phyloP scores from a whole-genome alignment of 345 rosid species.

The Eucalyptus coolabah region DNA sequence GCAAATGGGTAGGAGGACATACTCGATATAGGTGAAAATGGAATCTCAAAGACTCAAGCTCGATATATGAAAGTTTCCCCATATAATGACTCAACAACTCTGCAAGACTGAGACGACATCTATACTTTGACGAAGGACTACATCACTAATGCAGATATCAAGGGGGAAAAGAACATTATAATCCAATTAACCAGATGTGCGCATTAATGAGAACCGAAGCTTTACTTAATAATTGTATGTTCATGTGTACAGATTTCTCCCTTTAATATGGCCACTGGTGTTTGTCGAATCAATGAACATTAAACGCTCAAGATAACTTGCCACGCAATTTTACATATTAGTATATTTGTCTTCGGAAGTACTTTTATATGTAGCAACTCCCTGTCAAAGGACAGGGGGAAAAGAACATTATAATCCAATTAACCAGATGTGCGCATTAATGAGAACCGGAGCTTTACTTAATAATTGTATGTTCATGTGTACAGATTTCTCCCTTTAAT shows the following conservation, averaged over 20 bases:
- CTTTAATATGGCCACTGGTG: not conserved
- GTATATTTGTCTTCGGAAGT: not conserved
- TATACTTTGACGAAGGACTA: not conserved
- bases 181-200: not conserved
- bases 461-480: not conserved
- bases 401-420: not conserved
- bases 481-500: not conserved
- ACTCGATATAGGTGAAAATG: not conserved
- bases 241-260: not conserved
- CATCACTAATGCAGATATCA: not conserved
- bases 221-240: not conserved
- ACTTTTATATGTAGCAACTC: not conserved
- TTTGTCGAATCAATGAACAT: not conserved
- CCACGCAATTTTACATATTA: not conserved
- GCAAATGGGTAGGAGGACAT: not conserved
- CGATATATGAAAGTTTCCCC: not conserved
- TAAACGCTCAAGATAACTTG: not conserved
- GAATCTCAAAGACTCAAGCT: not conserved
- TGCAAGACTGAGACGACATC: not conserved
- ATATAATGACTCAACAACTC: not conserved
- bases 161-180: not conserved
- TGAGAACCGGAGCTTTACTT: not conserved
- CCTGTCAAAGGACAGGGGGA: not conserved
- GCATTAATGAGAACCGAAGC: not conserved
- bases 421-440: not conserved